phyloP scores from a whole-genome alignment of 2,329 filamentous ascomycete species.

The Aspergillus aculeatinus region DNA sequence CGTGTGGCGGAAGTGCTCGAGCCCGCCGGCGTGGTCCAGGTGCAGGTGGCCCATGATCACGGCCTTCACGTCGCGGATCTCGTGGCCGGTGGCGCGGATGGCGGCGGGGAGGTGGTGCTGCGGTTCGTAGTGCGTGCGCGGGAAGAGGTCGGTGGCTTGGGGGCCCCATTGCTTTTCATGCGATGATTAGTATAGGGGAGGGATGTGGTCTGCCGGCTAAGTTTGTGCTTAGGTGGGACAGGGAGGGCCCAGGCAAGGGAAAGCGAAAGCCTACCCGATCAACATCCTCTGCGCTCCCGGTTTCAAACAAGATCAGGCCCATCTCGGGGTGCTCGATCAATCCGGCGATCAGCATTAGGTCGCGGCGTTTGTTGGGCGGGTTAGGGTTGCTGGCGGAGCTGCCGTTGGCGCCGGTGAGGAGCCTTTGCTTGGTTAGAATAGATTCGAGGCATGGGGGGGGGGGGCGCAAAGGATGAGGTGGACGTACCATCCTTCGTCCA shows the following conservation, averaged over 20 bases:
- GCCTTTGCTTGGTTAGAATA: slow-evolving; percentile 15
- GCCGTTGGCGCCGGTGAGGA: slow-evolving; percentile 43
- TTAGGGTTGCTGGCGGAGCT: slow-evolving; percentile 36
- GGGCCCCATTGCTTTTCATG: slow-evolving; percentile 34
- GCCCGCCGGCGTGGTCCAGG: slow-evolving; percentile 50
- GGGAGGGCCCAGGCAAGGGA: neutral
- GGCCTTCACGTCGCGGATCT: slow-evolving; percentile 49
- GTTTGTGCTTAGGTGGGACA: too few species aligned
- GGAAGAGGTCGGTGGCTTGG: slow-evolving; percentile 41
- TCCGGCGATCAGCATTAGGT: slow-evolving; percentile 43
- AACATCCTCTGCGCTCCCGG: slow-evolving; percentile 47
- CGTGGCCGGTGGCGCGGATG: slow-evolving; percentile 40
- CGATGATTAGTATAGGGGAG: neutral
- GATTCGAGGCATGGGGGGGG: too few species aligned
- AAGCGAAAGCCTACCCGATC: slow-evolving; percentile 29
- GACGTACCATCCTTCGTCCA: too few species aligned
- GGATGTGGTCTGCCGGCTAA: neutral
- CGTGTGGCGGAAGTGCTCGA: slow-evolving; percentile 46
- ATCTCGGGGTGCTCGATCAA: slow-evolving; percentile 48
- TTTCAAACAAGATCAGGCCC: slow-evolving; percentile 49
- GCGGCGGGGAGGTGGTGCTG: slow-evolving; percentile 37
- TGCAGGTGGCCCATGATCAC: slow-evolving; percentile 51
- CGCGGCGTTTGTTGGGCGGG: slow-evolving; percentile 44
- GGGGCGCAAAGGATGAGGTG: too few species aligned
- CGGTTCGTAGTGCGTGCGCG: slow-evolving; percentile 34